These are phyloP conservation scores for Ogataea haglerorum DNA, from an alignment of 805 yeast genomes.

Conservation along the genomic window DNA sequence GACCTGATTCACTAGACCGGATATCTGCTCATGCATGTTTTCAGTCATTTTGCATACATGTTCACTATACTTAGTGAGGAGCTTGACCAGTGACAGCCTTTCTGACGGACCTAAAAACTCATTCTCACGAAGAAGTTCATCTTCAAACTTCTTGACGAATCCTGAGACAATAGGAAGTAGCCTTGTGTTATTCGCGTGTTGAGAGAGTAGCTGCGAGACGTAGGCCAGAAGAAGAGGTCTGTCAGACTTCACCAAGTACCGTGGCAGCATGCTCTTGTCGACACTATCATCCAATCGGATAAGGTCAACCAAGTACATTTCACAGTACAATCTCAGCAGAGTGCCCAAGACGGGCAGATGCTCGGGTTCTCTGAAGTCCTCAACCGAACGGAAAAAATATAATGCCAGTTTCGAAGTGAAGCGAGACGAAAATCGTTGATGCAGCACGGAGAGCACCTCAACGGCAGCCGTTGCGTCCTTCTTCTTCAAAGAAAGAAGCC, in stretches of 20 bases:
- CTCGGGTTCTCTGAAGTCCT: conserved; percentile 17
- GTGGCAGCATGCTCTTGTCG: conserved; percentile 42
- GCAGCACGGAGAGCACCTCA: conserved; percentile 67
- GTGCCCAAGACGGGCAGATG: conserved; percentile 41
- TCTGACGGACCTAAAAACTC: conserved; percentile 29
- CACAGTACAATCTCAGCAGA: conserved; percentile 51
- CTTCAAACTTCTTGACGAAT: conserved; percentile 48
- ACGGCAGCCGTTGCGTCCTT: conserved; percentile 60
- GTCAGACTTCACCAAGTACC: conserved; percentile 31
- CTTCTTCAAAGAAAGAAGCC: conserved; percentile 49
- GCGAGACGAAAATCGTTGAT: conserved; percentile 60
- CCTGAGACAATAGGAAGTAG: conserved; percentile 23
- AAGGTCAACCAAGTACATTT: conserved; percentile 55
- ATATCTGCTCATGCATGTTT: conserved; percentile 34
- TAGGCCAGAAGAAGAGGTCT: conserved; percentile 36
- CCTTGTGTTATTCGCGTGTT: neutral
- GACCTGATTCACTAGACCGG: conserved; percentile 37
- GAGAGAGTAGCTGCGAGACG: neutral
- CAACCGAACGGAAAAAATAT: conserved; percentile 36
- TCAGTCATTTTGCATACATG: conserved; percentile 39
- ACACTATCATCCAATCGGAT: conserved; percentile 42
- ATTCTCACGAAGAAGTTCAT: conserved; percentile 32
- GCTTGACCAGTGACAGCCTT: conserved; percentile 31
- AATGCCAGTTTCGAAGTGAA: conserved; percentile 52
- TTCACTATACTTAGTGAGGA: conserved; percentile 42